phyloP scores from a whole-genome alignment of 2,329 filamentous ascomycete species.

The Metarhizium rileyi region DNA sequence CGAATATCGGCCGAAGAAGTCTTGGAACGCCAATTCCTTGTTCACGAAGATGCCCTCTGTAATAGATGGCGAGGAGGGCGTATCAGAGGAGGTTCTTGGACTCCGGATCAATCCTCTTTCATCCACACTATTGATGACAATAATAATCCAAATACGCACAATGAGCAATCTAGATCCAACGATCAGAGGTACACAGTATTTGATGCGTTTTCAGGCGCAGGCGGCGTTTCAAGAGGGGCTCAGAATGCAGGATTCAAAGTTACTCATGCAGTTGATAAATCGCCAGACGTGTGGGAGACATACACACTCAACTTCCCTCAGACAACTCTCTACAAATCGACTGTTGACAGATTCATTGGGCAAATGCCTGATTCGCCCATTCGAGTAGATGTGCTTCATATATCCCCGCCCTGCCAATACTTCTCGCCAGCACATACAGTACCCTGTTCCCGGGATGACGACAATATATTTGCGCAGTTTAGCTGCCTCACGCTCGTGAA shows the following conservation, averaged over 20 bases:
- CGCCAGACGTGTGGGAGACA: conserved; percentile 43
- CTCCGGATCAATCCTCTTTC: neutral
- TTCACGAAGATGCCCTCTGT: conserved; percentile 22
- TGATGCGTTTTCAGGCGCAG: conserved; percentile 65
- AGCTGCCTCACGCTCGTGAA: conserved; percentile 45
- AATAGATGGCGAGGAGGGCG: conserved; percentile 21
- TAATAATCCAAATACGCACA: neutral
- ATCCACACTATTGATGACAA: neutral
- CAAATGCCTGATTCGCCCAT: conserved; percentile 16
- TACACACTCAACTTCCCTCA: conserved; percentile 50
- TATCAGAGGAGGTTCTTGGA: conserved; percentile 23
- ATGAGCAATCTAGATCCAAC: neutral
- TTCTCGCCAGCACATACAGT: conserved; percentile 65
- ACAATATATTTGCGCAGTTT: conserved; percentile 53
- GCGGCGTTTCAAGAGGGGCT: conserved; percentile 60
- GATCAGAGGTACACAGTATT: conserved; percentile 53
- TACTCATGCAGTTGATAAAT: conserved; percentile 55
- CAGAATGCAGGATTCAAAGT: conserved; percentile 45
- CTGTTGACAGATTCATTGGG: conserved; percentile 40
- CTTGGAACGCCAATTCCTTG: conserved; percentile 16
- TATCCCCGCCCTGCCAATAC: conserved; percentile 69
- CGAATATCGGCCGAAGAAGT: conserved; percentile 23
- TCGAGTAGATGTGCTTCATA: conserved; percentile 58
- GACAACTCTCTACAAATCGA: conserved; percentile 35
- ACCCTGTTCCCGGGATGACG: conserved; percentile 58